These are phyloP conservation scores for Anthracocystis panici-leucophaei DNA, from an alignment of 1,284 basidiomycete genomes.

Conservation along the genomic window DNA sequence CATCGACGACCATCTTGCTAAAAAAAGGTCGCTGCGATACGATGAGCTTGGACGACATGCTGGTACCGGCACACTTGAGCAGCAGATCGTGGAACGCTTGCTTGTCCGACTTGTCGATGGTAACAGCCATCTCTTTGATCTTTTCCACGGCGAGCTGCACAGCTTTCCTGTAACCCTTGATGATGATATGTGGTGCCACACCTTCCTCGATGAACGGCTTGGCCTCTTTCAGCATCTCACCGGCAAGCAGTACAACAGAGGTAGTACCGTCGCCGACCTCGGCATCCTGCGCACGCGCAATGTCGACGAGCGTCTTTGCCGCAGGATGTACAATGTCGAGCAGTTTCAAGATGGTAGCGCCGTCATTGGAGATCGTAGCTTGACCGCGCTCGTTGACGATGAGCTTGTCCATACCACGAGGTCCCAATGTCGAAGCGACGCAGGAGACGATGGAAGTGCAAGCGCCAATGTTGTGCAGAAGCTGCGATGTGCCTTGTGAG, in stretches of 20 bases:
- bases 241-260: conserved; percentile 91
- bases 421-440: conserved; percentile 89
- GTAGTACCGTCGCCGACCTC: conserved; percentile 99
- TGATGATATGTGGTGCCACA: conserved; percentile 96
- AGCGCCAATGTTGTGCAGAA: conserved; percentile 88
- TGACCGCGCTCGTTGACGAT: conserved; percentile 79
- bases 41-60: conserved; percentile 99
- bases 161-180: conserved; percentile 93
- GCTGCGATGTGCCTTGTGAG: conserved; percentile 92
- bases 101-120: conserved; percentile 88
- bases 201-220: conserved; percentile 94
- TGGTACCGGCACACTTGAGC: conserved; percentile 95
- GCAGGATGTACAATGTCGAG: conserved; percentile 98
- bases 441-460: conserved; percentile 65
- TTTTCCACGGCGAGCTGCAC: conserved; percentile 85
- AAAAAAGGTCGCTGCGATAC: conserved; percentile 99
- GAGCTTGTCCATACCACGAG: conserved; percentile 98
- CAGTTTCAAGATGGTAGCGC: conserved; percentile 95
- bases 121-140: conserved; percentile 89
- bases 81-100: conserved; percentile 93
- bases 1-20: conserved; percentile 98
- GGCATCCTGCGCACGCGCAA: conserved; percentile 96
- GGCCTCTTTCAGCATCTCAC: conserved; percentile 93
- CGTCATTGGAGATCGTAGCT: conserved; percentile 97
- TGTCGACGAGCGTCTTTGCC: conserved; percentile 94